Evolutionary conservation across 1,284 basidiomycete genomes (phyloP).

Genomic region (Ganoderma meredithae): DNA sequence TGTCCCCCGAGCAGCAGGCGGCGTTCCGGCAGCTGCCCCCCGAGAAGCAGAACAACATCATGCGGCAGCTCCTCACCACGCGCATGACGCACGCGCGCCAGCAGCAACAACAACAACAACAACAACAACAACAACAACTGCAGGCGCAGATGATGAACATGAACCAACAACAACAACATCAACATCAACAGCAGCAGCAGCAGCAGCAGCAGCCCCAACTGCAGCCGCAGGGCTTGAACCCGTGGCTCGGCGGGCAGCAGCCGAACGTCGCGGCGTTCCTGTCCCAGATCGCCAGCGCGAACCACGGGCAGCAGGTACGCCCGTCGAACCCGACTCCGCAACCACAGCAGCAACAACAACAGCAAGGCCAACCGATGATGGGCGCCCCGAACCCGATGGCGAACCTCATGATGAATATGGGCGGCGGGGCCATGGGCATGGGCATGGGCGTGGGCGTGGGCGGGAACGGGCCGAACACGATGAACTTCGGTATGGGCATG

Average conservation of each 20-base stretch:
- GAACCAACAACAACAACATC: slow-evolving; percentile 5
- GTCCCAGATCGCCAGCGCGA: slow-evolving; percentile 1
- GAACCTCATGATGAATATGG: slow-evolving; percentile 13
- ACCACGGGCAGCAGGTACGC: slow-evolving; percentile 16
- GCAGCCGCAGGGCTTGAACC: slow-evolving; percentile 17
- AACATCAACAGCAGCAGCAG: slow-evolving; percentile 2
- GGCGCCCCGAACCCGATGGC: slow-evolving; percentile 10
- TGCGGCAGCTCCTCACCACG: slow-evolving; percentile 3
- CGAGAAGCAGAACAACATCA: not conserved
- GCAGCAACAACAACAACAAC: slow-evolving; percentile 38
- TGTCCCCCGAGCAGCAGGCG: slow-evolving; percentile 15
- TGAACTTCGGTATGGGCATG: slow-evolving; percentile 29
- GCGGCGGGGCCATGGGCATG: not conserved
- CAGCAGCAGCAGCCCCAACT: slow-evolving; percentile 16
- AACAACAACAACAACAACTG: slow-evolving; percentile 36
- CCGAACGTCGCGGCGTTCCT: slow-evolving; percentile 26
- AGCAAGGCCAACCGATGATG: slow-evolving; percentile 2
- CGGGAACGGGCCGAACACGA: not conserved
- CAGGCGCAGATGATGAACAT: slow-evolving; percentile 19
- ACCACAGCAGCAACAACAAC: slow-evolving; percentile 6
- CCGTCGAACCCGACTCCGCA: slow-evolving; percentile 16
- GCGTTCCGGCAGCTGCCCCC: slow-evolving; percentile 4
- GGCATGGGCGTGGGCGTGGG: slow-evolving; percentile 17
- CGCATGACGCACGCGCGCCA: not conserved
- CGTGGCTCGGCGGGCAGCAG: slow-evolving; percentile 23